These are phyloP conservation scores for Neospora caninum DNA, from an alignment of 169 alveolate species.

Conservation along the genomic window DNA sequence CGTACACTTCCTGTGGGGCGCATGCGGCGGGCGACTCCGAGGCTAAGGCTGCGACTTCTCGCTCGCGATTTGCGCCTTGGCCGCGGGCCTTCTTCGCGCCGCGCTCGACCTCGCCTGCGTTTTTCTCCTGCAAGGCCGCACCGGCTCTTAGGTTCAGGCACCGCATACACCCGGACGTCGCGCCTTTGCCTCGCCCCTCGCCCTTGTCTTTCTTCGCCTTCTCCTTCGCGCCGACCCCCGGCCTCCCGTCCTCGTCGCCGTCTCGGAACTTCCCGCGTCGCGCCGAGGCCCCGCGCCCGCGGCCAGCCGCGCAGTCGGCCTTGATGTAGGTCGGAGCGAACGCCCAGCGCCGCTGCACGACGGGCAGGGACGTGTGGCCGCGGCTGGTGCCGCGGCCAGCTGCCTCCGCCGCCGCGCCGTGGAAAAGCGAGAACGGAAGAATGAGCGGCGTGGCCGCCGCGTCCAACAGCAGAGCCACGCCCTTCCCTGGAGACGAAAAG, in stretches of 20 bases:
- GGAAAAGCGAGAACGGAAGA: slow-evolving; percentile 36
- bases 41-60: not conserved
- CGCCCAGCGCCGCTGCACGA: slow-evolving; percentile 31
- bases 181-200: not conserved
- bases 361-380: not conserved
- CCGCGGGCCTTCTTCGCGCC: not conserved
- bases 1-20: slow-evolving; percentile 33
- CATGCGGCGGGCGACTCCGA: not conserved
- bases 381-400: not conserved
- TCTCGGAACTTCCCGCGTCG: not conserved
- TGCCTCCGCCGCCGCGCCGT: slow-evolving; percentile 33
- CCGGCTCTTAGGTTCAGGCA: too few relatives aligned
- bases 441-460: slow-evolving; percentile 37
- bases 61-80: not conserved
- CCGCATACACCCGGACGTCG: too few relatives aligned
- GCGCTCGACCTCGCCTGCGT: not conserved
- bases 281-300: not conserved
- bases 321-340: slow-evolving; percentile 21
- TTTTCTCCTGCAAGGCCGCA: not conserved
- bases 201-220: not conserved
- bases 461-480: slow-evolving; percentile 17
- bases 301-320: not conserved
- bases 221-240: not conserved
- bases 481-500: not conserved
- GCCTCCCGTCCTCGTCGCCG: not conserved